Percentiles rank a stretch among this genome's conserved stretches.
Conservation (phyloP, 352 stramenopile genomes). For the Pythium scleroteichum region DNA sequence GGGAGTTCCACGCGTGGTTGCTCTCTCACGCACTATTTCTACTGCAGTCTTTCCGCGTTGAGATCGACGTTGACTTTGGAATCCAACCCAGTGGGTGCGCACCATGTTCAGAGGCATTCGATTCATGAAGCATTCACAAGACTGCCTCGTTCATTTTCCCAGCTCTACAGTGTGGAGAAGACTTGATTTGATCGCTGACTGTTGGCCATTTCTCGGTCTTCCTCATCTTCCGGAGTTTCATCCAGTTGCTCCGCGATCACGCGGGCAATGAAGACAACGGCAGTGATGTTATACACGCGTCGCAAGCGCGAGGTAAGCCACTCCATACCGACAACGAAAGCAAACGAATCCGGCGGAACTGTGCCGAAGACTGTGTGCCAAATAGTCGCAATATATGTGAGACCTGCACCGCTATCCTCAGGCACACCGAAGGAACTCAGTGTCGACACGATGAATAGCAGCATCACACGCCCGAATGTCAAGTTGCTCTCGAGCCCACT, state of each 20-base stretch:
- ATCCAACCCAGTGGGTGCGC: too few relatives aligned
- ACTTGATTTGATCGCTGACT: too few relatives aligned
- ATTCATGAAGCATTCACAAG: too few relatives aligned
- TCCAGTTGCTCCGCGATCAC: slow-evolving; percentile 68
- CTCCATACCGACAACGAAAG: slow-evolving; percentile 42
- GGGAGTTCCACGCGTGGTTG: too few relatives aligned
- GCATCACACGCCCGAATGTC: slow-evolving; percentile 39
- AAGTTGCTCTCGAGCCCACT: slow-evolving; percentile 40
- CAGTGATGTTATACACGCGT: slow-evolving; percentile 54
- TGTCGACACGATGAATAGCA: slow-evolving; percentile 40
- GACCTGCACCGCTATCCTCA: slow-evolving; percentile 30
- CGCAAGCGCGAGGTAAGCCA: slow-evolving; percentile 53
- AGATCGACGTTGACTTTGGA: too few relatives aligned
- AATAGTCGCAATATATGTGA: slow-evolving; percentile 55
- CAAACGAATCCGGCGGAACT: slow-evolving; percentile 39
- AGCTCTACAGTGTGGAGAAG: too few relatives aligned
- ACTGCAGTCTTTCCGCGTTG: too few relatives aligned
- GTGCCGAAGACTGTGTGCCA: slow-evolving; percentile 43
- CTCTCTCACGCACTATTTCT: too few relatives aligned
- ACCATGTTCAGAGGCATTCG: too few relatives aligned
- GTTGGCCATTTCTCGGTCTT: slow-evolving; percentile 36
- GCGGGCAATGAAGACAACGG: slow-evolving; percentile 52
- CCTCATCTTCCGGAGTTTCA: slow-evolving; percentile 64
- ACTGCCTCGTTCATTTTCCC: too few relatives aligned
- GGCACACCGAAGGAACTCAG: slow-evolving; percentile 52